These are phyloP conservation scores for Mucor saturninus DNA, from an alignment of 371 early-diverging fungal genomes.

Conservation along the genomic window DNA sequence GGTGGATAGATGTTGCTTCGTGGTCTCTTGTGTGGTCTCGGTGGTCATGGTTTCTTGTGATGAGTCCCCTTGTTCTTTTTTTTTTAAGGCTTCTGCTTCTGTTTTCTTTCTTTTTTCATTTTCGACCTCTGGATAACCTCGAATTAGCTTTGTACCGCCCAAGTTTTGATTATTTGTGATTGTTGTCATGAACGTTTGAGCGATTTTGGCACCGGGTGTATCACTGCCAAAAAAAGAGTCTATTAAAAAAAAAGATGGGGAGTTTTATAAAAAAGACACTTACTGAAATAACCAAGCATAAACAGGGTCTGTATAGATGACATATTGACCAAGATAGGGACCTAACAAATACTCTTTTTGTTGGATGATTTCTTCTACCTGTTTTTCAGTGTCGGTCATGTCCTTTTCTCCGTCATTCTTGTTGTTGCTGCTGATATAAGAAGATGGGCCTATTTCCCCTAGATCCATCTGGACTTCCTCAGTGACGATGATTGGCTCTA, in stretches of 20 bases:
- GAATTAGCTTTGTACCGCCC: slow-evolving; percentile 72
- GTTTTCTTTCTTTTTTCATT: slow-evolving; percentile 25
- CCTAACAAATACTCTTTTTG: slow-evolving; percentile 76
- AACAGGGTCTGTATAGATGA: slow-evolving; percentile 65
- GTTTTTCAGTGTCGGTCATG: slow-evolving; percentile 20
- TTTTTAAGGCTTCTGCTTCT: slow-evolving; percentile 4
- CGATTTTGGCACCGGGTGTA: slow-evolving; percentile 62
- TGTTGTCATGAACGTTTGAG: slow-evolving; percentile 71
- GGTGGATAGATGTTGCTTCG: background rate
- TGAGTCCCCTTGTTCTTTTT: slow-evolving; percentile 3
- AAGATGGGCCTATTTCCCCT: slow-evolving; percentile 6
- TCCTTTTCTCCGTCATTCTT: slow-evolving; percentile 6
- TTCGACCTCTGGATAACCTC: slow-evolving; percentile 79
- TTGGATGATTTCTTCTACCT: slow-evolving; percentile 42
- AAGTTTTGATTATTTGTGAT: slow-evolving; percentile 64
- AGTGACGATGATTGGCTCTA: slow-evolving; percentile 5
- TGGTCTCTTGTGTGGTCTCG: background rate
- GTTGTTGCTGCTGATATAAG: background rate
- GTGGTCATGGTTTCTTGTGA: background rate
- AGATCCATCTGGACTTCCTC: background rate
- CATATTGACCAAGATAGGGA: slow-evolving; percentile 75
- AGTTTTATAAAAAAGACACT: background rate
- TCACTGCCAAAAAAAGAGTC: slow-evolving; percentile 23
- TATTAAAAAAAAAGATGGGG: background rate
- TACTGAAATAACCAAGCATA: slow-evolving; percentile 74